Conservation (phyloP, 2,329 filamentous ascomycete genomes). For the Thielaviopsis musarum region DNA sequence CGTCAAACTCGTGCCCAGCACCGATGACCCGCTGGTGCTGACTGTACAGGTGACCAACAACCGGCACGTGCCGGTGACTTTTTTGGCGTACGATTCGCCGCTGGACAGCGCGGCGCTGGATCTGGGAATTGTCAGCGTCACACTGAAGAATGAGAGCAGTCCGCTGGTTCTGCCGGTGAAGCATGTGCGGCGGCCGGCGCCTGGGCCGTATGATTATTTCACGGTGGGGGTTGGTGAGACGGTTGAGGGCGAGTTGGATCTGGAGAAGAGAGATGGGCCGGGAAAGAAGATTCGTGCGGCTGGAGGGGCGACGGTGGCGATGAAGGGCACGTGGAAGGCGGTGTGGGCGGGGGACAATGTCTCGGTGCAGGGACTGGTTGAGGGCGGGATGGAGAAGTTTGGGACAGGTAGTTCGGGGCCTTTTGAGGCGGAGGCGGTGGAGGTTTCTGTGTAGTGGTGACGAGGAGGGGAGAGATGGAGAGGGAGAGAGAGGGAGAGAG, state of each 20-base stretch:
- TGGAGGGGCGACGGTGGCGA: slow-evolving; percentile 19
- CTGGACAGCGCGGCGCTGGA: slow-evolving; percentile 26
- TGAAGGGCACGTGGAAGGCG: slow-evolving; percentile 23
- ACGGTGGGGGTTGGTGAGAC: slow-evolving; percentile 23
- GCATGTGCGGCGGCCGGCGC: slow-evolving; percentile 25
- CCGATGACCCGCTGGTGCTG: slow-evolving; percentile 20
- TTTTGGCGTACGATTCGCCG: slow-evolving; percentile 28
- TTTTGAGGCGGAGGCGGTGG: not conserved
- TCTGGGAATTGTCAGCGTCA: slow-evolving; percentile 26
- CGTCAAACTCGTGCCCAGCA: not conserved
- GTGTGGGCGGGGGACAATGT: not conserved
- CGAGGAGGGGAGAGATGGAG: not conserved
- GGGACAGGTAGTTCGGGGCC: not conserved
- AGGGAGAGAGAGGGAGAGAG: not conserved
- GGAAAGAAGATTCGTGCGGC: slow-evolving; percentile 18
- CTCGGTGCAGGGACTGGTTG: not conserved
- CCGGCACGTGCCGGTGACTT: slow-evolving; percentile 21
- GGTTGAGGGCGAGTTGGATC: slow-evolving; percentile 19
- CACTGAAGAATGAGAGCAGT: slow-evolving; percentile 18
- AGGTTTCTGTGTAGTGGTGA: not conserved
- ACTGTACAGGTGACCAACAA: slow-evolving; percentile 25
- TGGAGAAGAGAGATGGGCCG: slow-evolving; percentile 23
- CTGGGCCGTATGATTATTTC: slow-evolving; percentile 23
- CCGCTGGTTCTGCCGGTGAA: slow-evolving; percentile 23
- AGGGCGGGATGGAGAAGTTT: not conserved